These are phyloP conservation scores for Teunomyces barrocoloradensis DNA, from an alignment of 805 yeast species.

Conservation along the genomic window DNA sequence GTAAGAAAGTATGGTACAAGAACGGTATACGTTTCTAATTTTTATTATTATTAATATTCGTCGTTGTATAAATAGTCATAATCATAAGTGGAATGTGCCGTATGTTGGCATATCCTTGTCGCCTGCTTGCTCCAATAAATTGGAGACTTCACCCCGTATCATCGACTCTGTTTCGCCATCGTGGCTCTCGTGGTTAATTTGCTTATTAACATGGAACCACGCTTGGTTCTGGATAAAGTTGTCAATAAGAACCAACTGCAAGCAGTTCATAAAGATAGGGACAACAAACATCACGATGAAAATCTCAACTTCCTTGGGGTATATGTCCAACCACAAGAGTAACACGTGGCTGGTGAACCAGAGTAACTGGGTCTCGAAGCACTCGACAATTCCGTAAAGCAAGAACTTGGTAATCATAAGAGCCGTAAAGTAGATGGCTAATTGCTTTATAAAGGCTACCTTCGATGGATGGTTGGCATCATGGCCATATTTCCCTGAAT, in stretches of 20 bases:
- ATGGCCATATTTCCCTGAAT: constrained; percentile 62
- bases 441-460: constrained; percentile 66
- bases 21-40: no score
- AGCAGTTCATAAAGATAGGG: constrained; percentile 69
- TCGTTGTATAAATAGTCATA: background rate
- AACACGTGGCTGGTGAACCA: constrained; percentile 66
- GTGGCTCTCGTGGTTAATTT: constrained; percentile 13
- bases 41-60: background rate
- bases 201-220: constrained; percentile 32
- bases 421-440: constrained; percentile 64
- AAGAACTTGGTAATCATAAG: constrained; percentile 63
- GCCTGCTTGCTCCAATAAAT: background rate
- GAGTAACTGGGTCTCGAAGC: constrained; percentile 52
- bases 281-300: constrained; percentile 82
- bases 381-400: constrained; percentile 59
- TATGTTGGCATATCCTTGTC: background rate
- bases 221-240: constrained; percentile 63
- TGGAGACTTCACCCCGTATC: background rate
- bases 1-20: no score
- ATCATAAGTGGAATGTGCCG: background rate
- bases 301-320: constrained; percentile 75
- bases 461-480: constrained; percentile 54
- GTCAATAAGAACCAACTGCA: constrained; percentile 72
- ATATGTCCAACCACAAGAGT: constrained; percentile 77
- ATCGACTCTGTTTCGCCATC: constrained; percentile 11